Base-by-base conservation (phyloP, 2,329 filamentous ascomycete species). In the Lasiodiplodia hormozganensis region DNA sequence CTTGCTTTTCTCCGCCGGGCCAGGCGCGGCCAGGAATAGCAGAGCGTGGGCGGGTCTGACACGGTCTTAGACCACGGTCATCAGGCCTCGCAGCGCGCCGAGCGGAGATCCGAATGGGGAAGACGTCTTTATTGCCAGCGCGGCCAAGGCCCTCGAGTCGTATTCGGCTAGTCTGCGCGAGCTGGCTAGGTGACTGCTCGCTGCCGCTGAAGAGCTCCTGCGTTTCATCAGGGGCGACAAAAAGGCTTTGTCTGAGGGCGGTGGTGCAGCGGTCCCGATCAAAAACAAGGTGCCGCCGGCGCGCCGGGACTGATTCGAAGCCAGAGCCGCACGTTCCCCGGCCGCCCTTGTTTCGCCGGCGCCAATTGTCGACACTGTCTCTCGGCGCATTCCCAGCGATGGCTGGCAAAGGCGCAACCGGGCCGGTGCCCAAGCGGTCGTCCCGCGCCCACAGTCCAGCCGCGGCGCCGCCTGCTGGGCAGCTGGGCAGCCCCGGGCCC, bases 51-150 rank as follows among this genome's bases (percentile, higher is more conserved):
- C 53, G 28, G 65, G 65, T 68, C 65, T 68, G 53, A 68, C 54
- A 60, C 65, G 56, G 65, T 68, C 65, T 62, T 60, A 68, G 62
- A 65, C 62, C 62, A n/a, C 60, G 60, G 65, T 67, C 65, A 67
- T 58, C 65, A 67, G 53, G 65, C 65, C 65, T 67, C 65, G 53
- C 43, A 47, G 58, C 40, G 65, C 53, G 47, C 65, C 65, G 65
- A 68, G 65, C 65, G 65, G 65, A 68, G 65, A 68, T 60, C 65
- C 65, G 65, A 67, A 67, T 67, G 47, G 60, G 60, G 60, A 64
- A 64, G 60, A 64, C 43, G 31, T 64, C 60, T 64, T 67, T 67
- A 67, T 67, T 67, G 60, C 60, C 60, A 64, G 60, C 60, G 28
- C 47, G 60, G 62, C 51, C 62, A 65, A 56, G 62, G 38, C 49